Base-by-base conservation (phyloP, 805 yeast genomes). In the Jamesozyma spencerorum region DNA sequence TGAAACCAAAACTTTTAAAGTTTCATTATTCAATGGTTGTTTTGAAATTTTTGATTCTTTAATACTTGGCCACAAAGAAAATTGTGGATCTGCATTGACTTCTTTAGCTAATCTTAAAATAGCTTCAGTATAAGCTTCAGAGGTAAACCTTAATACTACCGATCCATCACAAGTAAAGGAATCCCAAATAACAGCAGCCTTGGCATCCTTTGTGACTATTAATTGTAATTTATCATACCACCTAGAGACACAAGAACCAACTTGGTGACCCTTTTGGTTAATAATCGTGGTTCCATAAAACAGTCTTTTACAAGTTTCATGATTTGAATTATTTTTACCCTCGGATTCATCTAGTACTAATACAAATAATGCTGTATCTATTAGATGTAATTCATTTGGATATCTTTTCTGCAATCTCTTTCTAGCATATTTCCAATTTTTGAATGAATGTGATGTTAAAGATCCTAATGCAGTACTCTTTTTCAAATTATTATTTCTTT, bases 211-310 rank as follows among this genome's bases (percentile, higher is more conserved):
- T 1, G 95, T 85, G 30, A 87, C 78, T 34, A 87, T 80, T 43
- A 87, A 68, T 60, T 87, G 96, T 49, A 87, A 65, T 63, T 85
- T 85, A 62, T 85, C 97, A 57, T 85, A 87, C 96, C 95, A 87
- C 59, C 97, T 69, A 49, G 90, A 86, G 22, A 90, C 81, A 66
- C 95, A 86, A 1, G 95, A 84, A 32, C 97, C 97, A 11, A 81
- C 79, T 63, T 87, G 96, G 39, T 84, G 77, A 48, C 95, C 96
- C 27, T 46, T 40, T 5, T 79, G 75, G 47, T 84, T 84, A 33
- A 87, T 69, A 18, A 69, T 69, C 13, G 85, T 75, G 40, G 83
- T 77, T 5, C 97, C 97, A 59, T 92, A 85, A 37, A 85, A 75
- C 69, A 86, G 80, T 56, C 84, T 79, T 54, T 82, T 77, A 41